phyloP scores from a whole-genome alignment of 2,329 filamentous ascomycete species.

The Periglandula ipomoeae region DNA sequence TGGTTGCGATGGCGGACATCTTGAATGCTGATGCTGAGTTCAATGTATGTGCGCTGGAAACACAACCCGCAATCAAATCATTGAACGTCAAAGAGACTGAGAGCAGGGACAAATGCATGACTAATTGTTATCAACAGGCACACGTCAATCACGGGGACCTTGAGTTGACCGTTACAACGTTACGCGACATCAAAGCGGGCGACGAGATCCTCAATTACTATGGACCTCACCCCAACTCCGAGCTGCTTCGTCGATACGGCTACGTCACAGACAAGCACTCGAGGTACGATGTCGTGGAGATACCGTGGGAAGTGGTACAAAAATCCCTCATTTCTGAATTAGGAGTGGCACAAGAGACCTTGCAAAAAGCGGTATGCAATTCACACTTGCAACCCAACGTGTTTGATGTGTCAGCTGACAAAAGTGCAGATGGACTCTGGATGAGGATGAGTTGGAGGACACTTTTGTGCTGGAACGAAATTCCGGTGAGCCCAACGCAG shows the following conservation, averaged over 20 bases:
- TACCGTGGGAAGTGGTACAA: slow-evolving; percentile 53
- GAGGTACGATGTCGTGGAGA: slow-evolving; percentile 74
- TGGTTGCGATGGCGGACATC: slow-evolving; percentile 87
- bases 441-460: slow-evolving; percentile 63
- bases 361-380: slow-evolving; percentile 34
- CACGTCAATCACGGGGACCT: slow-evolving; percentile 46
- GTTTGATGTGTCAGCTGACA: slow-evolving; percentile 14
- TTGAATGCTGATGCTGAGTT: slow-evolving; percentile 84
- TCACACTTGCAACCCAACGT: not conserved
- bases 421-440: slow-evolving; percentile 27
- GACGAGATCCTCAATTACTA: slow-evolving; percentile 86
- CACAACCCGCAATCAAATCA: too few relatives aligned
- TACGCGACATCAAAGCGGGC: slow-evolving; percentile 58
- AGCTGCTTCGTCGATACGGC: slow-evolving; percentile 76
- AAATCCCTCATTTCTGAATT: slow-evolving; percentile 32
- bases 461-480: slow-evolving; percentile 59
- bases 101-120: not conserved
- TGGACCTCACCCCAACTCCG: slow-evolving; percentile 71
- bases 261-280: slow-evolving; percentile 75
- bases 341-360: slow-evolving; percentile 24
- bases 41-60: slow-evolving; percentile 46
- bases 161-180: slow-evolving; percentile 59
- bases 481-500: slow-evolving; percentile 39
- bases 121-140: slow-evolving; percentile 24
- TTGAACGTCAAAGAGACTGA: not conserved